Percentiles rank a stretch among this genome's conserved stretches.
Conservation (phyloP, 2,329 filamentous ascomycete species). For the Niveomyces coronatus region DNA sequence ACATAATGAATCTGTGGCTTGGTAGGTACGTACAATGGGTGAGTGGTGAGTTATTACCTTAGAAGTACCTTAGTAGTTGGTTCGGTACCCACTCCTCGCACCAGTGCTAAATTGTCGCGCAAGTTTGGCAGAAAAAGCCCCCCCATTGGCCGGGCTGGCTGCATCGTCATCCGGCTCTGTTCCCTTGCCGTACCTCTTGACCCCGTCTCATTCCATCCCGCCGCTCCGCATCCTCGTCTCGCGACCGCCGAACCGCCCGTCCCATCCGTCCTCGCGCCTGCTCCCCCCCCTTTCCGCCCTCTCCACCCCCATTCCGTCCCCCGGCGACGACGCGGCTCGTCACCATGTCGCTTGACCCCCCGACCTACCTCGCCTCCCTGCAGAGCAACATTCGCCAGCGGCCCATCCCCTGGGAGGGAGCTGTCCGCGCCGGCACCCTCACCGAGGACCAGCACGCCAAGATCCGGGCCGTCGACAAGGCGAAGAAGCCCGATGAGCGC, state of each 20-base stretch:
- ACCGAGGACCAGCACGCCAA: slow-evolving; percentile 89
- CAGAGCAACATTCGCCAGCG: slow-evolving; percentile 96
- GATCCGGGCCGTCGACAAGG: slow-evolving; percentile 95
- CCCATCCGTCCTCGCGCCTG: slow-evolving; percentile 5
- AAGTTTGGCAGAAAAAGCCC: too few relatives aligned
- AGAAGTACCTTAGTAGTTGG: too few relatives aligned
- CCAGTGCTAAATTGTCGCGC: too few relatives aligned
- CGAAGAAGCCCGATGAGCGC: slow-evolving; percentile 74
- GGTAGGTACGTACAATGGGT: too few relatives aligned
- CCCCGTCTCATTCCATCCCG: slow-evolving; percentile 8
- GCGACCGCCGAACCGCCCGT: slow-evolving; percentile 5
- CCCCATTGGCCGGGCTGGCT: slow-evolving; percentile 15
- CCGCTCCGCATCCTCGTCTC: slow-evolving; percentile 5
- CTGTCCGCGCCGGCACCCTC: slow-evolving; percentile 85
- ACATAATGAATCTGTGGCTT: too few relatives aligned
- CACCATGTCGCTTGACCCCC: slow-evolving; percentile 81
- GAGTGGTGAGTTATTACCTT: too few relatives aligned
- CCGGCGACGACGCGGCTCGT: slow-evolving; percentile 18
- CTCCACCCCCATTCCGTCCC: too few relatives aligned
- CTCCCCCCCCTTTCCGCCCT: slow-evolving; percentile 5
- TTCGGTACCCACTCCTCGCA: too few relatives aligned
- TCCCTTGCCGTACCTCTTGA: slow-evolving; percentile 8
- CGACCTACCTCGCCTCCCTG: slow-evolving; percentile 72
- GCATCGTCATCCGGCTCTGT: slow-evolving; percentile 20
- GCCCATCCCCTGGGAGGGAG: slow-evolving; percentile 96